Conservation (phyloP, 352 stramenopile species). For the Globisporangium nunn region DNA sequence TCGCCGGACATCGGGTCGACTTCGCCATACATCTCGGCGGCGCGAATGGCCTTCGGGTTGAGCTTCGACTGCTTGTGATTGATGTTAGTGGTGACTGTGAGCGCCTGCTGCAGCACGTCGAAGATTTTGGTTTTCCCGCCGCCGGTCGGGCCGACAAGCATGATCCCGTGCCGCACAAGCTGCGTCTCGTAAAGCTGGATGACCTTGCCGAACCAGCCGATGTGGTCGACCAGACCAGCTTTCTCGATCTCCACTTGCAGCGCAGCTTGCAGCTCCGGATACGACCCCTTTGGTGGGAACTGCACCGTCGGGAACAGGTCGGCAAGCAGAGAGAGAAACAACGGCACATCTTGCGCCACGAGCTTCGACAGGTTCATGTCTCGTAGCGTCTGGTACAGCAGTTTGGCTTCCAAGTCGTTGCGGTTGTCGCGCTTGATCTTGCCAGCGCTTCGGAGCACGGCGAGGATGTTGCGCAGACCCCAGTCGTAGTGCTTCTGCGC, state of each 20-base stretch:
- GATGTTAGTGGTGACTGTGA: constrained; percentile 90
- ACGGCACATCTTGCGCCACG: constrained; percentile 95
- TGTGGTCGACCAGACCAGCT: constrained; percentile 84
- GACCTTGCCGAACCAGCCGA: constrained; percentile 92
- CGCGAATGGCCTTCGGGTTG: constrained; percentile 97
- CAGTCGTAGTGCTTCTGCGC: constrained; percentile 93
- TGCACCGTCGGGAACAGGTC: constrained; percentile 95
- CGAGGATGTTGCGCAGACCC: constrained; percentile 87
- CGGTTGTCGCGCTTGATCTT: constrained; percentile 89
- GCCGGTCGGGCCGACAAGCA: constrained; percentile 96
- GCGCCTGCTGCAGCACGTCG: constrained; percentile 89
- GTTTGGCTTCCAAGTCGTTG: constrained; percentile 82
- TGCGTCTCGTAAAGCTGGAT: constrained; percentile 98
- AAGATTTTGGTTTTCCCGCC: constrained; percentile 98
- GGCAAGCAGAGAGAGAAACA: constrained; percentile 95
- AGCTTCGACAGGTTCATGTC: constrained; percentile 99
- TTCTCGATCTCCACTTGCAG: constrained; percentile 88
- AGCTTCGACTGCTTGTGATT: constrained; percentile 95
- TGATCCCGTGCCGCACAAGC: constrained; percentile 97
- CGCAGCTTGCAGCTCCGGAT: constrained; percentile 91
- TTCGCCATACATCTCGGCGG: constrained; percentile 98
- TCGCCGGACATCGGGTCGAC: constrained; percentile 94
- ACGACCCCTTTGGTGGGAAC: constrained; percentile 91
- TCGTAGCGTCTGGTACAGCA: constrained; percentile 86
- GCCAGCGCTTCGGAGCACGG: constrained; percentile 82